Percentiles rank a stretch among this genome's conserved stretches.
Evolutionary conservation across 768 basidiomycete genomes (phyloP).

Genomic region (Tylopilus balloui): DNA sequence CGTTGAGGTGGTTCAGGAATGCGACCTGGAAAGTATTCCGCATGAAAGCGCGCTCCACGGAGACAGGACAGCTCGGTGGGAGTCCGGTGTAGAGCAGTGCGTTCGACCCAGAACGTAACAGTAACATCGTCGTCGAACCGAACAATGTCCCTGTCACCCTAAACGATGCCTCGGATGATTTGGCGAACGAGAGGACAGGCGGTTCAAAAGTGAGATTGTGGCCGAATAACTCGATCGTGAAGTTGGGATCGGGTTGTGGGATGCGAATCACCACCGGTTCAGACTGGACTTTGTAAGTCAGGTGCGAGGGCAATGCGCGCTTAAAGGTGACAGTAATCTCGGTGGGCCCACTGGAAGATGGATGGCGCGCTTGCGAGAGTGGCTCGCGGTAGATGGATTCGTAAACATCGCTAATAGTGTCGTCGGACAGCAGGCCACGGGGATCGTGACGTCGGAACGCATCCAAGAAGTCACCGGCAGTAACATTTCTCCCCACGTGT

Average conservation of each 20-base stretch:
- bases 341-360: conserved; percentile 37
- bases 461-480: conserved; percentile 73
- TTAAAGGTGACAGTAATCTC: conserved; percentile 66
- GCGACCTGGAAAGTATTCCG: conserved; percentile 92
- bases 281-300: conserved; percentile 86
- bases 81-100: conserved; percentile 79
- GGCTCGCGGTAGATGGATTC: conserved; percentile 67
- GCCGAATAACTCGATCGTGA: conserved; percentile 80
- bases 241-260: conserved; percentile 76
- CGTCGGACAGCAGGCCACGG: conserved; percentile 64
- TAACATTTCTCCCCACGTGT: conserved; percentile 55
- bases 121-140: conserved; percentile 76
- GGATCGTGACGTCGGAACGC: conserved; percentile 80
- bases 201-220: conserved; percentile 90
- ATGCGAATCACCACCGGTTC: conserved; percentile 85
- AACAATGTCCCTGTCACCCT: conserved; percentile 83
- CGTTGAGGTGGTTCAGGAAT: conserved; percentile 62
- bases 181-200: conserved; percentile 71
- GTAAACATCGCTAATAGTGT: conserved; percentile 74
- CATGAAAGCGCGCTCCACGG: conserved; percentile 93
- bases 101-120: conserved; percentile 80
- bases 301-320: conserved; percentile 65
- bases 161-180: conserved; percentile 81
- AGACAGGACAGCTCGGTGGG: conserved; percentile 70
- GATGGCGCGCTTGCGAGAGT: conserved; percentile 63